Conservation (phyloP, 108 stramenopile species). For the Cyclostephanos invisitatus region DNA sequence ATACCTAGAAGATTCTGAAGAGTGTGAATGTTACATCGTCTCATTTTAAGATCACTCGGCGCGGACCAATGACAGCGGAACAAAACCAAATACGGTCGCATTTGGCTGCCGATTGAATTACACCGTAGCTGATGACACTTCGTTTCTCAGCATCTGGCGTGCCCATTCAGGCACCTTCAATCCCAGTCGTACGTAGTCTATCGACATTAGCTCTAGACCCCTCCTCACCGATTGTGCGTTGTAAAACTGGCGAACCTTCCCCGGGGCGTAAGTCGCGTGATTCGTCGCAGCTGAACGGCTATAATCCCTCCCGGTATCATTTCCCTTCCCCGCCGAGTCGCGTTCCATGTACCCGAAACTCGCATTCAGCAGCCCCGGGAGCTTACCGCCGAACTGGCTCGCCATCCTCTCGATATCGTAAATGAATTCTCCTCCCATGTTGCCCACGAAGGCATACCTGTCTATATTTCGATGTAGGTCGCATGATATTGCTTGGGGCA, state of each 20-base stretch:
- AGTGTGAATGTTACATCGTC: no score
- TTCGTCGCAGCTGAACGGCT: no score
- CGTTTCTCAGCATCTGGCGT: conserved; percentile 54
- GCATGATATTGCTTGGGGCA: conserved; percentile 56
- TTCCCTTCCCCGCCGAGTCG: conserved; percentile 10
- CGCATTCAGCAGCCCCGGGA: conserved; percentile 25
- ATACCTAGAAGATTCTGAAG: no score
- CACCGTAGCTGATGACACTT: conserved; percentile 8
- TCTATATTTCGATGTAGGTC: conserved; percentile 48
- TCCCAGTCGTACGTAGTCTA: conserved; percentile 60
- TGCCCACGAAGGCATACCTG: conserved; percentile 57
- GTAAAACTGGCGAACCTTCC: conserved; percentile 52
- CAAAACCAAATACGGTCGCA: no score
- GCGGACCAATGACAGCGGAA: no score
- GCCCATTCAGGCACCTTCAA: conserved; percentile 66
- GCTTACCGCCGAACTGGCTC: conserved; percentile 19
- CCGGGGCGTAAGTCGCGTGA: conserved; percentile 36
- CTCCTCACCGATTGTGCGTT: conserved; percentile 57
- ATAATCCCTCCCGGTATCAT: conserved; percentile 18
- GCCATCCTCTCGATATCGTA: conserved; percentile 45
- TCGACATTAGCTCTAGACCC: conserved; percentile 60
- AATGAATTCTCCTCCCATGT: conserved; percentile 54
- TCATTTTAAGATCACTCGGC: no score
- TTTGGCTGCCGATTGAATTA: no score
- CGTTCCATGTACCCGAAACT: conserved; percentile 22